phyloP scores from a whole-genome alignment of 1,284 basidiomycete genomes.

The Malassezia slooffiae region DNA sequence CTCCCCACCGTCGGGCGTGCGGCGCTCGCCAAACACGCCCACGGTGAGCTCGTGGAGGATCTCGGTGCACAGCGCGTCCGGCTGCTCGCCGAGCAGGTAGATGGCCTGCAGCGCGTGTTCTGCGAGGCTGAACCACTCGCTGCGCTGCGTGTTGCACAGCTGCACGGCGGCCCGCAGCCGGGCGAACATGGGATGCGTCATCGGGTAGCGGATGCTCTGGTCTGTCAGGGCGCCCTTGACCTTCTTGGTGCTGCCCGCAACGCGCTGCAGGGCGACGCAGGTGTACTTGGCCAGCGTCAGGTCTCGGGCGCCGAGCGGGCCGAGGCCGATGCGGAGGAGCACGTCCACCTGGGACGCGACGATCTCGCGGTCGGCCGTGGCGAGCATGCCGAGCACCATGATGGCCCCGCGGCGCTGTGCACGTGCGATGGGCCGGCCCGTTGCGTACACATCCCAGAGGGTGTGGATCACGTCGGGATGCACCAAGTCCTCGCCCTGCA shows the following conservation, averaged over 20 bases:
- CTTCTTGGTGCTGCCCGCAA: slow-evolving; percentile 91
- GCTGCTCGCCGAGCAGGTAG: slow-evolving; percentile 85
- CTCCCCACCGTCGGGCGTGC: slow-evolving; percentile 3
- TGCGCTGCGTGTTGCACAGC: slow-evolving; percentile 17
- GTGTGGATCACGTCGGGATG: slow-evolving; percentile 74
- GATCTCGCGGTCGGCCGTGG: slow-evolving; percentile 68
- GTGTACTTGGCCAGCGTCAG: slow-evolving; percentile 83
- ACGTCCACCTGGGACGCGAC: slow-evolving; percentile 77
- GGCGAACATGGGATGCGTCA: slow-evolving; percentile 75
- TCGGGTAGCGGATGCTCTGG: slow-evolving; percentile 72
- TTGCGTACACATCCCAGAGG: slow-evolving; percentile 79
- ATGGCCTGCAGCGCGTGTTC: slow-evolving; percentile 95
- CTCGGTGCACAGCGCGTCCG: slow-evolving; percentile 69
- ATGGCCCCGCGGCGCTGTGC: slow-evolving; percentile 82
- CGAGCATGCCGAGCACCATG: slow-evolving; percentile 90
- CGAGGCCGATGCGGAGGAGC: slow-evolving; percentile 78
- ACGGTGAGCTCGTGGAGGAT: slow-evolving; percentile 71
- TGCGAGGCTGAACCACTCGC: slow-evolving; percentile 67
- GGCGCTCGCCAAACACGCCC: slow-evolving; percentile 55
- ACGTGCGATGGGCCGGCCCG: slow-evolving; percentile 52
- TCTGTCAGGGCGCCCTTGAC: slow-evolving; percentile 74
- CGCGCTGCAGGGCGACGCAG: slow-evolving; percentile 77
- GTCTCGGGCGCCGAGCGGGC: slow-evolving; percentile 61
- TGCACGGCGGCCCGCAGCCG: slow-evolving; percentile 62
- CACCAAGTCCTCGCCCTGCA: slow-evolving; percentile 73